Evolutionary conservation across 1,284 basidiomycete species (phyloP).

Genomic region (Tilletia walkeri): DNA sequence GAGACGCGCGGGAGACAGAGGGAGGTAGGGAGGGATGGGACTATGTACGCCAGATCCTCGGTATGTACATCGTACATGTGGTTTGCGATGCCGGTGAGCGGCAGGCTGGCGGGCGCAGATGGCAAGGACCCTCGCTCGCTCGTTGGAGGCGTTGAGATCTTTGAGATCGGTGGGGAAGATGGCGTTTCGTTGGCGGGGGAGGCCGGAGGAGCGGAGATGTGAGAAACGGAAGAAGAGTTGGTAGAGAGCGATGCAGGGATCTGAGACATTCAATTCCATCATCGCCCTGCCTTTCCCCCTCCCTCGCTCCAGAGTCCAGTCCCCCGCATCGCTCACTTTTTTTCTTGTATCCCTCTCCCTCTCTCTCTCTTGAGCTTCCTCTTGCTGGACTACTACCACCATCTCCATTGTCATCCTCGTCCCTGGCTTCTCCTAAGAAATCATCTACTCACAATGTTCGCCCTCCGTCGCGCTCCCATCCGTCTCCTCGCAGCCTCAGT

Average conservation of each 20-base stretch:
- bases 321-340: background rate
- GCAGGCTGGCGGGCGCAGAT: too few relatives aligned
- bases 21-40: too few relatives aligned
- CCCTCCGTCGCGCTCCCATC: background rate
- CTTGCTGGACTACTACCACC: background rate
- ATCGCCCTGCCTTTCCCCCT: background rate
- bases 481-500: background rate
- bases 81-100: too few relatives aligned
- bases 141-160: too few relatives aligned
- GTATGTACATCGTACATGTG: too few relatives aligned
- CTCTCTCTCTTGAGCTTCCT: background rate
- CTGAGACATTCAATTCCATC: background rate
- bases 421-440: too few relatives aligned
- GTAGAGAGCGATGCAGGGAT: background rate
- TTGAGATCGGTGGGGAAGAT: background rate
- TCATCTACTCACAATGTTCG: background rate
- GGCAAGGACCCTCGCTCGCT: too few relatives aligned
- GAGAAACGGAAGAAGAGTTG: too few relatives aligned
- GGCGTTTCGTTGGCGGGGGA: background rate
- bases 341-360: background rate
- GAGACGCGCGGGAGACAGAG: too few relatives aligned
- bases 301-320: background rate
- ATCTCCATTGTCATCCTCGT: background rate
- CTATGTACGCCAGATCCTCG: too few relatives aligned
- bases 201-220: too few relatives aligned